phyloP scores from a whole-genome alignment of 805 yeast species.

The Candida golubevii region DNA sequence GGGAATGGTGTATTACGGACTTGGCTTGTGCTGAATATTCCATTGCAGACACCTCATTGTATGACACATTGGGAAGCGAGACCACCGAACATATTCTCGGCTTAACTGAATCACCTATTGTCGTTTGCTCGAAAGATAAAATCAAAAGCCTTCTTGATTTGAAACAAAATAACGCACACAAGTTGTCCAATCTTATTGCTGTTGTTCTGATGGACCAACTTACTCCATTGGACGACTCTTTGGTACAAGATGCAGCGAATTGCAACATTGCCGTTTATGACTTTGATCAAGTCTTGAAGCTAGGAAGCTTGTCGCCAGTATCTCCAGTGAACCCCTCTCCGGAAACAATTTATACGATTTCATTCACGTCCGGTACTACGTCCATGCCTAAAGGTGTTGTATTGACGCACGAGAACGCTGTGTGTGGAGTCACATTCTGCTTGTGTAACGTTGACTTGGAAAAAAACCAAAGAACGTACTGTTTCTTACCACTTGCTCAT shows the following conservation, averaged over 20 bases:
- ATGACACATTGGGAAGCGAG: conserved; percentile 37
- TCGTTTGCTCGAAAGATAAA: conserved; percentile 45
- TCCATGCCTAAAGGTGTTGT: conserved; percentile 72
- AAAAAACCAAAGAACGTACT: conserved; percentile 9
- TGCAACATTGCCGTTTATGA: conserved; percentile 22
- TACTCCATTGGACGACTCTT: conserved; percentile 8
- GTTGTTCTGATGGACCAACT: conserved; percentile 51
- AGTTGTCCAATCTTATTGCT: conserved; percentile 42
- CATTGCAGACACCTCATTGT: conserved; percentile 37
- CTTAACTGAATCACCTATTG: conserved; percentile 22
- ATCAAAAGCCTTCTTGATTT: conserved; percentile 45
- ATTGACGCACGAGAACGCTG: conserved; percentile 24
- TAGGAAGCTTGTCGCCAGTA: conserved; percentile 38
- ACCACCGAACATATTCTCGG: conserved; percentile 32
- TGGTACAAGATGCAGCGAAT: conserved; percentile 13
- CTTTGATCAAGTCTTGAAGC: conserved; percentile 25
- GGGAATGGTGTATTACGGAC: conserved; percentile 37
- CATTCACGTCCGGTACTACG: conserved; percentile 58
- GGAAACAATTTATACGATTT: conserved; percentile 36
- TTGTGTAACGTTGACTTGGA: conserved; percentile 2
- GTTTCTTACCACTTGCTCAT: conserved; percentile 26
- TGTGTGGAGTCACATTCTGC: conserved; percentile 11
- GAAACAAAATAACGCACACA: conserved; percentile 28
- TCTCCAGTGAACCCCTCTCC: conserved; percentile 27
- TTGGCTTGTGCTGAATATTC: conserved; percentile 30